Evolutionary conservation across 2,329 filamentous ascomycete genomes (phyloP).

Genomic region (Sclerotiophoma versabilis): DNA sequence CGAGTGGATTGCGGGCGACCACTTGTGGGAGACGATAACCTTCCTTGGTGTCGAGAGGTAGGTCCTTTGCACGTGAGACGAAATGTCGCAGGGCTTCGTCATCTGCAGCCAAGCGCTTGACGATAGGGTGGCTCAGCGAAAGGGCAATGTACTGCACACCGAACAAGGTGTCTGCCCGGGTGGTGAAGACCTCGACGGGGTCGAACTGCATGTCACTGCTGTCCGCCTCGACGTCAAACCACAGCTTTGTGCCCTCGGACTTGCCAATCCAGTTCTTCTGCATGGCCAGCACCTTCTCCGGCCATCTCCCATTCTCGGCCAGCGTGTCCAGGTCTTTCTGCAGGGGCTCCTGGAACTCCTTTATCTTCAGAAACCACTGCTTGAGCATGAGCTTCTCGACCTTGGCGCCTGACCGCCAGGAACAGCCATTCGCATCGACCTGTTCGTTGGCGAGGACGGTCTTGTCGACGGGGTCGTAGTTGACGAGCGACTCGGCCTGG

Average conservation of each 20-base stretch:
- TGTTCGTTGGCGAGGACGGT: slow-evolving; percentile 93
- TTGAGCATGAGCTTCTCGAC: slow-evolving; percentile 80
- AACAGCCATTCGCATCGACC: slow-evolving; percentile 83
- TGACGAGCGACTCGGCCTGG: slow-evolving; percentile 82
- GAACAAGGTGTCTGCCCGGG: slow-evolving; percentile 83
- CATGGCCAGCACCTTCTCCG: slow-evolving; percentile 81
- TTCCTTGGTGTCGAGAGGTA: slow-evolving; percentile 63
- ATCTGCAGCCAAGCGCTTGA: slow-evolving; percentile 64
- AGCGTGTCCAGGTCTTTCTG: slow-evolving; percentile 74
- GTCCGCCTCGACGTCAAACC: slow-evolving; percentile 66
- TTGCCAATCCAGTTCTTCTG: slow-evolving; percentile 89
- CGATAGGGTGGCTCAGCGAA: slow-evolving; percentile 74
- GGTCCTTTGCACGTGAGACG: slow-evolving; percentile 62
- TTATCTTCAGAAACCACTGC: slow-evolving; percentile 92
- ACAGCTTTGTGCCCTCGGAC: slow-evolving; percentile 74
- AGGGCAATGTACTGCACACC: slow-evolving; percentile 86
- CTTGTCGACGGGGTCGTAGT: slow-evolving; percentile 88
- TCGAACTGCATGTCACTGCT: slow-evolving; percentile 49
- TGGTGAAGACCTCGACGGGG: slow-evolving; percentile 79
- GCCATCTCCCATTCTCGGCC: slow-evolving; percentile 72
- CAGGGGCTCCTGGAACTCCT: slow-evolving; percentile 75
- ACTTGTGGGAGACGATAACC: slow-evolving; percentile 70
- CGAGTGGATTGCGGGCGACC: slow-evolving; percentile 52
- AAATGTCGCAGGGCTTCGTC: slow-evolving; percentile 72
- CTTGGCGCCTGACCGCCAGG: slow-evolving; percentile 86